Base-by-base conservation (phyloP, 2,329 filamentous ascomycete species). In the Escovopsis sp. region DNA sequence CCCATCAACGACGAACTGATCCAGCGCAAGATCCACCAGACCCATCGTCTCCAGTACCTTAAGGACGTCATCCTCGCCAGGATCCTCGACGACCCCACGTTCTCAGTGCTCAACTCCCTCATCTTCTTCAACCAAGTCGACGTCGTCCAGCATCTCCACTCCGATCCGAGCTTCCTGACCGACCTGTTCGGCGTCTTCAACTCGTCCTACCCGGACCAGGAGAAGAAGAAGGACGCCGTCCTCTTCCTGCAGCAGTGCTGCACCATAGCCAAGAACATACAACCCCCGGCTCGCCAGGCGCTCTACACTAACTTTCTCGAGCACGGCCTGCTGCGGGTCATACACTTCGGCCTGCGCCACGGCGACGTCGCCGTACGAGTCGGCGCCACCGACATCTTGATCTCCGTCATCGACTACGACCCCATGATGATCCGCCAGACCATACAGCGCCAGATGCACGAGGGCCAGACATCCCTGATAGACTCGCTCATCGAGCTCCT, bases 101-200 rank as follows among this genome's bases (percentile, higher is more conserved):
- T 96, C 61, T 94, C 86, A 23, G 88, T 96, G 26, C 78, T 98
- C 49, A 98, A 96, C 64, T 94, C 87, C 40, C 74, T 96, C 53
- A 98, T 98, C 51, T 98, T 95, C 67, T 98, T 94, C 71, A 91
- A 96, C 65, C 91, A 98, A 65, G 88, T 96, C 53, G 91, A 96
- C 56, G 95, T 98, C 56, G 82, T 98, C 40, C 85, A 89, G 56
- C 85, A 96, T 62, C 71, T 98, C n/a, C 88, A 95, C 60, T 72
- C 71, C 26, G 94, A 94, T 53, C 68, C 68, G 1, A 64, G 65
- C 2, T 95, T 94, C 55, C 66, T 96, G 26, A 80, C 78, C 50
- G 85, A 95, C 48, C 72, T 96, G 4, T 98, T 96, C 59, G 73
- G 75, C 42, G 86, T 96, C 48, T 95, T 96, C 55, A 75, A 72